Evolutionary conservation across 1,139 yeast genomes (phyloP).

Genomic region (Saccharomyces pastorianus): DNA sequence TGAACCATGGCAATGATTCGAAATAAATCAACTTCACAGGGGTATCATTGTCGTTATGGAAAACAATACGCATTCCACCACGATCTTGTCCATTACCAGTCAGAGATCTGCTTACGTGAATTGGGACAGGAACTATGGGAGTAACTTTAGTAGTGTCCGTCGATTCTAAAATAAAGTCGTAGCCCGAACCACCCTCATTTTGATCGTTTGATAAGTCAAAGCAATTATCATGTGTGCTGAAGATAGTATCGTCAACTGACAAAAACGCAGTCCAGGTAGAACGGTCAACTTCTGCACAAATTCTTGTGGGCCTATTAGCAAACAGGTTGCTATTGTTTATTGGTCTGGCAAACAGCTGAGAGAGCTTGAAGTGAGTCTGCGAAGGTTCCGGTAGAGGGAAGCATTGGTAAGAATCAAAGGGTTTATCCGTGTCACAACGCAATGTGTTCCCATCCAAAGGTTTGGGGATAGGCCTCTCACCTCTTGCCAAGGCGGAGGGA

Average conservation of each 20-base stretch:
- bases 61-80: conserved; percentile 79
- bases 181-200: conserved; percentile 14
- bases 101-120: conserved; percentile 71
- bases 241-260: conserved; percentile 24
- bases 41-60: conserved; percentile 53
- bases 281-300: conserved; percentile 40
- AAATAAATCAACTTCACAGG: conserved; percentile 53
- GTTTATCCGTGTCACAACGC: conserved; percentile 61
- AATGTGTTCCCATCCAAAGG: conserved; percentile 64
- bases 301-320: conserved; percentile 34
- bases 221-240: conserved; percentile 31
- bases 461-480: conserved; percentile 66
- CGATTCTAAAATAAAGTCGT: conserved; percentile 38
- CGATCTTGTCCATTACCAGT: conserved; percentile 88
- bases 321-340: conserved; percentile 60
- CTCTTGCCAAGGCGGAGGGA: conserved; percentile 55
- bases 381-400: conserved; percentile 61
- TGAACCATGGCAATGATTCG: conserved; percentile 90
- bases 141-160: conserved; percentile 34
- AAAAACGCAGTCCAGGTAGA: conserved; percentile 39
- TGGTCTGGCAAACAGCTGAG: conserved; percentile 60
- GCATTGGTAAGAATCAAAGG: conserved; percentile 57
- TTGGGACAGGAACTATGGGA: conserved; percentile 47
- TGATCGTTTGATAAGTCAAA: conserved; percentile 33
- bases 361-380: conserved; percentile 46